Base-by-base conservation (phyloP, 2,329 filamentous ascomycete genomes). In the Thelonectria blattea region DNA sequence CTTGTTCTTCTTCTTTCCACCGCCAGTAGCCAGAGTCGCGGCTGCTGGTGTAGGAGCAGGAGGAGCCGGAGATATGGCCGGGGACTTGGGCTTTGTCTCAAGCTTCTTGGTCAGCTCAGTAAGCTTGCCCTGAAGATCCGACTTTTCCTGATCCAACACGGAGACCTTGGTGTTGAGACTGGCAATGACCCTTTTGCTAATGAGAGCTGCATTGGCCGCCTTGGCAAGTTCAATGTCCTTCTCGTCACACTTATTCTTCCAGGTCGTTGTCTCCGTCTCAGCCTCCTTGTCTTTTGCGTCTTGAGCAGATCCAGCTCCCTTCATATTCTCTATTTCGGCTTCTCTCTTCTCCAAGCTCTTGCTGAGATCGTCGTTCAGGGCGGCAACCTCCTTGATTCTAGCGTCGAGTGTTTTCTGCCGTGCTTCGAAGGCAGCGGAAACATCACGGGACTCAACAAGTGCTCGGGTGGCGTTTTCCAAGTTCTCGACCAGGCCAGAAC, bases 381-480 rank as follows among this genome's bases (percentile, higher is more conserved):
- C 76, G 15, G 78, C 76, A 43, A 86, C 81, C 57, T 85, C 81
- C 43, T 72, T 70, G 53, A 80, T 79, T 22, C 80, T 78, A 6
- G 80, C 78, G 50, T 82, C 77, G 4, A 86, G 74, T 62, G 85
- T 75, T 12, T 79, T 75, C 66, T 85, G 79, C n/a, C 85, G 69
- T 5, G 80, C 79, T 4, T 79, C 78, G 37, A 80, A 75, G 1
- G 74, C 72, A 3, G 75, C 74, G 15, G 71, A 68, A 10, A 75
- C 72, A 51, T 82, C 80, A 9, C 76, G 79, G 18, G 75, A 74
- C 61, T 83, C 79, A 60, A 67, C 83, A 7, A 92, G 77, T 67
- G 92, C 88, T 12, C 85, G 80, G 2, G 88, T 89, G 0, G 88
- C 85, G 52, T 84, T 84, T 71, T 93, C 90, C 2, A 93, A 77